Percentiles rank a stretch among this genome's conserved stretches.
Conservation (phyloP, 257 asterid species). For the Solanum pinnatisectum region DNA sequence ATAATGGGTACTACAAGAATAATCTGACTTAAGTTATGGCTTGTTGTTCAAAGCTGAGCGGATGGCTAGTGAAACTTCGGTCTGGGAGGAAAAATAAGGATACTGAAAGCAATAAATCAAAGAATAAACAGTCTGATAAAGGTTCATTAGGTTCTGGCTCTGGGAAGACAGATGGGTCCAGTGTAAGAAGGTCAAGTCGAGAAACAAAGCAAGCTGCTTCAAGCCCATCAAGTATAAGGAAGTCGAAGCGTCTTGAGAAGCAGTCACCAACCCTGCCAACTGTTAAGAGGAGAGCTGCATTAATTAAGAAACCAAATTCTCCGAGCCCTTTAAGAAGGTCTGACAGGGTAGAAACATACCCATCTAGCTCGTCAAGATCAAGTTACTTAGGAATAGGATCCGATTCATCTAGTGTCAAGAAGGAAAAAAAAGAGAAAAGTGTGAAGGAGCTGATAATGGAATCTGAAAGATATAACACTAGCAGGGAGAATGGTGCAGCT, state of each 20-base stretch:
- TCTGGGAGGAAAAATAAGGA: slow-evolving; percentile 17
- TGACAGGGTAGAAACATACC: slow-evolving; percentile 26
- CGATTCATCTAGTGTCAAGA: slow-evolving; percentile 11
- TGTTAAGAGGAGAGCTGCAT: slow-evolving; percentile 15
- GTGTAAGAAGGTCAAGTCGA: slow-evolving; percentile 8
- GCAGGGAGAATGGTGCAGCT: slow-evolving; percentile 13
- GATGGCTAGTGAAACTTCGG: slow-evolving; percentile 6
- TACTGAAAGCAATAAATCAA: slow-evolving; percentile 17
- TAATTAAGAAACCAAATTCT: slow-evolving; percentile 25
- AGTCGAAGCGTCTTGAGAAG: slow-evolving; percentile 36
- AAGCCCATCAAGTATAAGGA: slow-evolving; percentile 25
- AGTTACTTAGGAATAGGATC: slow-evolving; percentile 19
- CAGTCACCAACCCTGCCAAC: not conserved
- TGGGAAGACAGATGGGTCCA: slow-evolving; percentile 12
- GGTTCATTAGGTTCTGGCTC: slow-evolving; percentile 9
- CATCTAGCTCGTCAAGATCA: slow-evolving; percentile 22
- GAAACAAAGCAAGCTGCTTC: slow-evolving; percentile 20
- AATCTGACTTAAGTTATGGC: not conserved
- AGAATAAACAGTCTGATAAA: slow-evolving; percentile 18
- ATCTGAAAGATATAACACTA: slow-evolving; percentile 13
- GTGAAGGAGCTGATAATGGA: slow-evolving; percentile 36
- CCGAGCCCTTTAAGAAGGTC: slow-evolving; percentile 35
- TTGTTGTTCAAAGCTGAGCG: not conserved
- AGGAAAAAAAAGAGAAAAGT: slow-evolving; percentile 26
- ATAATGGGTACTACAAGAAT: not conserved